Percentiles rank a stretch among this genome's conserved stretches.
Evolutionary conservation across 2,329 filamentous ascomycete species (phyloP).

Genomic region (Monosporascus sp.): DNA sequence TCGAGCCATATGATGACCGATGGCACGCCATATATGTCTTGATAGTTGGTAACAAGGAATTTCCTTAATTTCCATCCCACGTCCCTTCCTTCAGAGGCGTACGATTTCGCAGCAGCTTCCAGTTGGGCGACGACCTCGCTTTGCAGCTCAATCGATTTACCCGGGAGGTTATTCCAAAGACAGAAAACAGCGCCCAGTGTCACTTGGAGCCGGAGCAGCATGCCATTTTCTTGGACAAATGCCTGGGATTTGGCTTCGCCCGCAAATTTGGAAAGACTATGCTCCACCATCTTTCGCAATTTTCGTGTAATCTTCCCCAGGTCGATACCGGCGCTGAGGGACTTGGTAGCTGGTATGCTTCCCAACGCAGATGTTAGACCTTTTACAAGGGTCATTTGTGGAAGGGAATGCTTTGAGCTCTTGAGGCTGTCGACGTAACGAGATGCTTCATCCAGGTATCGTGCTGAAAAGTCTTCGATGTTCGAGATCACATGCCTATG

Average conservation of each 20-base stretch:
- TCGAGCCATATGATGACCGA: slow-evolving; percentile 16
- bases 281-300: slow-evolving; percentile 17
- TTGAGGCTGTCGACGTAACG: slow-evolving; percentile 16
- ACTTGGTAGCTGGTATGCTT: slow-evolving; percentile 7
- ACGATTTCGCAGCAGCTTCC: slow-evolving; percentile 13
- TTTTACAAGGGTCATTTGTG: slow-evolving; percentile 21
- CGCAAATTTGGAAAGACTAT: slow-evolving; percentile 15
- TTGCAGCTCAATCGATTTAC: slow-evolving; percentile 15
- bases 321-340: slow-evolving; percentile 7
- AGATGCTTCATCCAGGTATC: slow-evolving; percentile 19
- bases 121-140: slow-evolving; percentile 14
- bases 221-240: slow-evolving; percentile 7
- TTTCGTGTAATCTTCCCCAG: slow-evolving; percentile 12
- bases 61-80: slow-evolving; percentile 24
- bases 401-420: slow-evolving; percentile 1
- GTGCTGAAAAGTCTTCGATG: slow-evolving; percentile 14
- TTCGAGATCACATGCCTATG: slow-evolving; percentile 21
- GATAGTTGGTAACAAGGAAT: slow-evolving; percentile 21
- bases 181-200: slow-evolving; percentile 18
- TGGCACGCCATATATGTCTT: slow-evolving; percentile 12
- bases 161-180: slow-evolving; percentile 7
- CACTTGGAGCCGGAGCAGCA: slow-evolving; percentile 12
- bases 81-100: slow-evolving; percentile 11
- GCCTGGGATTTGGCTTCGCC: slow-evolving; percentile 10
- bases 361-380: slow-evolving; percentile 17